Evolutionary conservation across 768 basidiomycete species (phyloP), one percentile per base, ranked within the genome.

Genomic region (Hericium erinaceus): DNA sequence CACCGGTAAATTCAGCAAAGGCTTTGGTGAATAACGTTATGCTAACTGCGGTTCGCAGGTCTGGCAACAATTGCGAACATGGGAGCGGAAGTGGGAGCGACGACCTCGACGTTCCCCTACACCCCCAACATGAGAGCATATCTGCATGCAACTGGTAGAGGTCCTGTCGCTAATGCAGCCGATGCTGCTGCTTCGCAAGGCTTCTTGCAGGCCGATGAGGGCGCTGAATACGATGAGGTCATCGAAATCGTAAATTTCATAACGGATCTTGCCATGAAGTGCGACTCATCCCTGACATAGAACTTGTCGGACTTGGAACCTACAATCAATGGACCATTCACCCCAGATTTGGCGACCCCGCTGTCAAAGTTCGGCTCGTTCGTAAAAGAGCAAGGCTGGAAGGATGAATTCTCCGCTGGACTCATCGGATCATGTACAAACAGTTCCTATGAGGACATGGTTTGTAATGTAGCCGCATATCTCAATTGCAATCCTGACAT

Each of bases 51-150:
- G 50, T 48, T 28, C 52, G 33, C 33, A 89, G 89, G 91, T 56
- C 74, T 97, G 55, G 97, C 95, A 1, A 98, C 97, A 2, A 89
- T 99, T 56, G 89, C 92, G 48, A 98, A 99, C 72, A 99, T 98
- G 97, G 97, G 97, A 53, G 97, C 97, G 12, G 97, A 99, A 76
- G 95, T 98, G n/a, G 97, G 97, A 40, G 97, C 97, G n/a, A 99
- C 97, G 1, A 98, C 97, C 0, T 95, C 95, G 1, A 92, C 89
- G 6, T 99, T 99, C 80, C 95, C 95, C 4, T 99, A 98, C 73
- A 93, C 92, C 15, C 72, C 81, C 16, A 83, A 83, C 65, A 98
- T 98, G 95, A 80, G 84, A 37, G 77, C 82, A 39, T 99, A 98
- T 72, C 82, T 99, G 33, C 77, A 81, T 61, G 94, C 94, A 18